Evolutionary conservation across 2,329 filamentous ascomycete species (phyloP), one percentile per base, ranked within the genome.

Genomic region (Paecilomyces dactylethromorphus): DNA sequence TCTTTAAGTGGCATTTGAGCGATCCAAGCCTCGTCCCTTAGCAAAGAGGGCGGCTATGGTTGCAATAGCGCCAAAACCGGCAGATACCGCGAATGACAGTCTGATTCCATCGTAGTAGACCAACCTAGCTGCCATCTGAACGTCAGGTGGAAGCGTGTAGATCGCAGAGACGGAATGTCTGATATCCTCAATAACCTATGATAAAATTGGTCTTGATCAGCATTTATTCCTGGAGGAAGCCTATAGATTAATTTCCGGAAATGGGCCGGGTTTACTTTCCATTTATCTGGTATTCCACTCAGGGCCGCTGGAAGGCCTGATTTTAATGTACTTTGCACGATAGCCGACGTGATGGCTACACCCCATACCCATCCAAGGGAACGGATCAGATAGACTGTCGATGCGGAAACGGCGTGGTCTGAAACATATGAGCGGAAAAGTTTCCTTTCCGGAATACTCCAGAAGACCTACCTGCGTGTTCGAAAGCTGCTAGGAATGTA

Each of bases 281-380:
- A 79, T 79, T 84, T 86, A 63, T 86, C 77, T 60, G 81, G 77
- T 68, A 86, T 74, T 68, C 78, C 80, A 66, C 74, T 77, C 69
- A 87, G 73, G 63, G 79, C 83, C 60, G 75, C 71, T 4, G 81
- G 80, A 26, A 88, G 76, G 60, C 79, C 76, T 64, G 78, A 72
- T 64, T 78, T 83, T 63, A 88, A 76, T 58, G 81, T 83, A 58
- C 84, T 87, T 70, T 88, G 85, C 33, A 86, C 77, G 52, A 88
- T 84, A 6, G 84, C 80, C 8, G 84, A 85, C 0, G 84, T 84
- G 35, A 84, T 75, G 0, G 85, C 84, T 1, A 88, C 85, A 10
- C 85, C 85, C 80, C 84, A 87, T 15, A 88, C 84, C 0, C 81
- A 83, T 1, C 85, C 85, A 2, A 88, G 72, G 0, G 84, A 87